Base-by-base conservation (phyloP, 1,284 basidiomycete species). In the Ustilago esculenta region DNA sequence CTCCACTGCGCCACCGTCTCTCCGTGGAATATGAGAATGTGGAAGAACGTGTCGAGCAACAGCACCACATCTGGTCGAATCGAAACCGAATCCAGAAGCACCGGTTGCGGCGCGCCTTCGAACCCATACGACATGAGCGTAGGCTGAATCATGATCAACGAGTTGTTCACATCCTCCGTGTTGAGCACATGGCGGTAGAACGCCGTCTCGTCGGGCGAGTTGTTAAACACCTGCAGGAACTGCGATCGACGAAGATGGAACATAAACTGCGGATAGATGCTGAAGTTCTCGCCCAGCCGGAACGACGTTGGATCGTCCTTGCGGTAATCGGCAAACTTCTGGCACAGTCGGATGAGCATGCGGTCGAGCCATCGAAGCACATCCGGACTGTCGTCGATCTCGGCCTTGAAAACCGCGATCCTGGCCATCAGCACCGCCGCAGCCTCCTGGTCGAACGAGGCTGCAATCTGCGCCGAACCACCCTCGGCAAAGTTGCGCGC, bases 251-350 rank as follows among this genome's bases (percentile, higher is more conserved):
- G 88, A 63, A 99, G 84, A 84, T 99, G 96, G 90, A 98, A 98
- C 96, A 98, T 99, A 86, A 99, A 99, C 83, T 99, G 96, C 29
- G 96, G 96, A 84, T 99, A 99, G 79, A 99, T 98, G 83, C 91
- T 93, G 84, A 99, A 98, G 83, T 95, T 95, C 79, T 97, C 94
- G 61, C 89, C 87, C 71, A 98, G 85, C 69, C 94, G 87, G 87
- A 99, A 98, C 82, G 90, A 92, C 45, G 90, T 88, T 4, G 95
- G 92, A 81, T 98, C 96, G 84, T 98, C 96, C 85, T 98, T 99
- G 79, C 94, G 86, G 83, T 98, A 98, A 82, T 98, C 94, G 54
- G 96, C 96, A 81, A 98, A 98, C 87, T 98, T 98, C 85, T 98
- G 96, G 84, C 96, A 99, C 35, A 98, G 85, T 11, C 96, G 88